Base-by-base conservation (phyloP, 2,329 filamentous ascomycete species). In the Ceratocystis colombiana region DNA sequence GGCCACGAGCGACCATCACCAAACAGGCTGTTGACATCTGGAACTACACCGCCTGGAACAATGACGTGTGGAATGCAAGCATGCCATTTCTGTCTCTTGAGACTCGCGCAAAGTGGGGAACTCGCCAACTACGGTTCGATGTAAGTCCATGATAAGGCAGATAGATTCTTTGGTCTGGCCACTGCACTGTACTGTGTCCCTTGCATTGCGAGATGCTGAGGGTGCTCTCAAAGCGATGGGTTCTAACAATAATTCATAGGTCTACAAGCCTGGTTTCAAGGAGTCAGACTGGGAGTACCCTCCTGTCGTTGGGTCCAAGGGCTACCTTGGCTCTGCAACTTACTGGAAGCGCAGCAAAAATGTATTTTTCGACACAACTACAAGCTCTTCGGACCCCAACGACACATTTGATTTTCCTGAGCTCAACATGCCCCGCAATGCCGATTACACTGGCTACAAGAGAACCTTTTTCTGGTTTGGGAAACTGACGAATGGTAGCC, bases 261-360 rank as follows among this genome's bases (percentile, higher is more conserved):
- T 69, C 30, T 79, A 77, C 66, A 73, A 76, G 3, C 69, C 68
- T 3, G 71, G 72, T n/a, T 79, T 76, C 73, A 72, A 71, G 0
- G 76, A 79, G 65, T 68, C 70, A 1, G 70, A 75, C 45, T 80
- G 78, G 78, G 67, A 71, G 8, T 78, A 78, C 62, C 79, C 79
- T 3, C 77, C 74, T 0, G 69, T 73, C 3, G 69, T 74, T 2
- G 77, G 77, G n/a, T 62, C 75, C 62, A 71, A 72, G 12, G 74
- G 75, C n/a, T 80, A 75, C 64, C 70, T 80, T 61, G 78, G 79
- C 22, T 75, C 77, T 1, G 76, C 76, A 2, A 53, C 69, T 68
- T 71, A 69, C 15, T 68, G 67, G 67, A 41, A 55, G 5, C 17
- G n/a, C 8, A 66, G 64, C 50, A 61, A 46, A 12, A 17, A 22